Base-by-base conservation (phyloP, 768 basidiomycete species). In the Russula foetens region DNA sequence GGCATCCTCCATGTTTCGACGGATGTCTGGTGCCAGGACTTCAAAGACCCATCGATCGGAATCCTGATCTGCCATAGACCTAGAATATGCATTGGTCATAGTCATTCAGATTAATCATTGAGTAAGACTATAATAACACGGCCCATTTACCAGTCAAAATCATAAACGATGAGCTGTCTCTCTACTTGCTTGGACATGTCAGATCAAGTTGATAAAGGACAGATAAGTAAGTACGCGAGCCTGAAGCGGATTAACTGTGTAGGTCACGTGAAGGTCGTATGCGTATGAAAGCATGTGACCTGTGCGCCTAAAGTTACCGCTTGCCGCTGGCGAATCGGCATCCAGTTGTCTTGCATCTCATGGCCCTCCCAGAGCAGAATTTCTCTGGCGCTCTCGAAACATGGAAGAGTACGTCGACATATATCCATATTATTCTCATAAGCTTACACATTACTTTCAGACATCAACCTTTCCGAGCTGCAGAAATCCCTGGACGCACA, bases 31-130 rank as follows among this genome's bases (percentile, higher is more conserved):
- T 0, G 86, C 88, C 35, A 94, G 81, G 59, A 96, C 92, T 71
- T 95, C 92, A 65, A 92, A 85, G 60, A 94, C 76, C 83, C 88
- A 99, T 74, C 94, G 79, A 73, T 98, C 97, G 0, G 94, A 88
- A 75, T 99, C 97, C 76, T 98, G 95, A 75, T 99, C 96, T 56
- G 86, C 85, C 74, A 90, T 81, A 38, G 90, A 92, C 90, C 90
- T 92, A 41, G 23, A 7, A 15, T 21, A 23, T 26, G 38, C 21
- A 12, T 12, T 21, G 24, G 31, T 35, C 59, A 33, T 58, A n/a
- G 23, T 53, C 11, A 21, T 63, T 26, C 44, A 31, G 17, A 47
- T 38, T 29, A 46, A 17, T 7, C 17, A 7, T 45, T 2, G 9
- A 3, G 9, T n/a, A 11, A 14, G n/a, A 7, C 2, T 56, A 39